Percentiles rank a stretch among this genome's conserved stretches.
Conservation (phyloP, 805 yeast genomes). For the Wickerhamomyces tratensis region DNA sequence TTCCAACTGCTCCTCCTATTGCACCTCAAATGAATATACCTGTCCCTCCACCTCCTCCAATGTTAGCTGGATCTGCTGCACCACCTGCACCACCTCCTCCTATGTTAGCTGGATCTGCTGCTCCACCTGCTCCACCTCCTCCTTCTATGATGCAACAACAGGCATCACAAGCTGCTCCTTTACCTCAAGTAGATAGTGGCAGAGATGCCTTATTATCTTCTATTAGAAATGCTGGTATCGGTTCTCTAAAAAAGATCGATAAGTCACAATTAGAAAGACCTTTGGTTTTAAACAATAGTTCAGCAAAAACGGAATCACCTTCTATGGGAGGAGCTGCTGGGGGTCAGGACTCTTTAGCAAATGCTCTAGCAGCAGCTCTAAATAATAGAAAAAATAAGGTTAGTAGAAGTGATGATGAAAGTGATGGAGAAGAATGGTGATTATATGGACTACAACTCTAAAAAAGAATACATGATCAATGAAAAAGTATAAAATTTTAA, state of each 20-base stretch:
- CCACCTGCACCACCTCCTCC: constrained; percentile 24
- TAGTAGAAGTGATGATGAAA: constrained; percentile 73
- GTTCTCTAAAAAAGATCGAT: constrained; percentile 65
- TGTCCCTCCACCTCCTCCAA: constrained; percentile 4
- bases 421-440: constrained; percentile 70
- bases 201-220: constrained; percentile 83
- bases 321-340: constrained; percentile 33
- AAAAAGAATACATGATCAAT: neutral
- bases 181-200: constrained; percentile 35
- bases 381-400: constrained; percentile 77
- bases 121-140: constrained; percentile 24
- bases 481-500: neutral
- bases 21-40: constrained; percentile 8
- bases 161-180: constrained; percentile 19
- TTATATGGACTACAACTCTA: neutral
- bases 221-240: constrained; percentile 70
- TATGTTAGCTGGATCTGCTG: constrained; percentile 25
- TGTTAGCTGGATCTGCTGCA: constrained; percentile 16
- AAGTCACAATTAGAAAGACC: constrained; percentile 79
- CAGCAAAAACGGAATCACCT: constrained; percentile 30
- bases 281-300: constrained; percentile 67
- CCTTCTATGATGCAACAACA: constrained; percentile 16
- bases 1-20: constrained; percentile 6
- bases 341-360: constrained; percentile 64
- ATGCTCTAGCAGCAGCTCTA: constrained; percentile 82